Conservation (phyloP, 768 basidiomycete species). For the Russula vinacea region DNA sequence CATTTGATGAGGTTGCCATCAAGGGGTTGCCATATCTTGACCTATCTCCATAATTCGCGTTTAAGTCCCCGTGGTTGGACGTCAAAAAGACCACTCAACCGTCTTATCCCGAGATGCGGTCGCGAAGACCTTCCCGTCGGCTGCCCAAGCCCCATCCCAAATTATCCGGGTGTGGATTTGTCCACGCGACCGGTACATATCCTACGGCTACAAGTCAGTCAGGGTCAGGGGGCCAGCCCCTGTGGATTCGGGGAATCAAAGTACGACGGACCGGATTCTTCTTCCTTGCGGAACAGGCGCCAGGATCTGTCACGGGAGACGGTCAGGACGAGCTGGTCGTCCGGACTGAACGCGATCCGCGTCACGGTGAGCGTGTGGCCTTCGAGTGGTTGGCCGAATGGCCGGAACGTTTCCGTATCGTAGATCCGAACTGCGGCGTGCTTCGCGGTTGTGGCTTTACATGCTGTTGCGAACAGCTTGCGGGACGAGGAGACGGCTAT, state of each 20-base stretch:
- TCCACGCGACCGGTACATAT: conserved; percentile 64
- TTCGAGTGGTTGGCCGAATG: conserved; percentile 64
- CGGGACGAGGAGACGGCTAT: conserved; percentile 71
- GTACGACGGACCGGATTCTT: conserved; percentile 41
- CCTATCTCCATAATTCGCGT: conserved; percentile 43
- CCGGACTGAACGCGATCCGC: conserved; percentile 81
- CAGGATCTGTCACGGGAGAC: conserved; percentile 92
- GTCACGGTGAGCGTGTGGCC: conserved; percentile 92
- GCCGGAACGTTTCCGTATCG: conserved; percentile 66
- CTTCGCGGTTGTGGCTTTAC: conserved; percentile 81
- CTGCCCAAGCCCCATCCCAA: conserved; percentile 91
- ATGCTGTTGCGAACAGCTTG: conserved; percentile 79
- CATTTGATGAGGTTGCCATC: conserved; percentile 44
- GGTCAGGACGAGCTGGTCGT: conserved; percentile 74
- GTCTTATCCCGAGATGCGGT: conserved; percentile 96
- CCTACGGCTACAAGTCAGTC: conserved; percentile 36
- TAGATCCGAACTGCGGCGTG: conserved; percentile 89
- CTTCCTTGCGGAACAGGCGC: conserved; percentile 61
- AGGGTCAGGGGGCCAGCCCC: too few species aligned
- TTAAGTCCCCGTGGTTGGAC: neutral
- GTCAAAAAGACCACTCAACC: conserved; percentile 41
- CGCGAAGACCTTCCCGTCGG: conserved; percentile 74
- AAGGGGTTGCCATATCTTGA: conserved; percentile 72
- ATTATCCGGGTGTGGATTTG: conserved; percentile 92
- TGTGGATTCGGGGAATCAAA: neutral